phyloP scores from a whole-genome alignment of 2,329 filamentous ascomycete genomes.

The Fusarium secorum region DNA sequence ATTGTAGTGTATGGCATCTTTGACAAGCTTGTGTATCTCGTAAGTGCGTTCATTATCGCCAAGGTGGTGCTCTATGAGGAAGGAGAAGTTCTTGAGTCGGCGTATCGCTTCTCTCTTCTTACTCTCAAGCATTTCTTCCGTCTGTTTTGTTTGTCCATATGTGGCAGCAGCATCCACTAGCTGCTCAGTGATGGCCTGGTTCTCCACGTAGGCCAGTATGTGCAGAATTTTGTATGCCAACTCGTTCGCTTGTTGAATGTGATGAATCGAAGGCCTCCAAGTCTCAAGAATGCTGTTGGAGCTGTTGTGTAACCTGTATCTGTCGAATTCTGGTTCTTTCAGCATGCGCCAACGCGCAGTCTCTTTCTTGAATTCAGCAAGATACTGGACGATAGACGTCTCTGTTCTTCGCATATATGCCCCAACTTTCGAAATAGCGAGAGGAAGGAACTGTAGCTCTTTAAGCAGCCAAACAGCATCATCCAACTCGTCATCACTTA shows the following conservation, averaged over 20 bases:
- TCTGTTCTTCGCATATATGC: slow-evolving; percentile 44
- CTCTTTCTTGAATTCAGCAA: slow-evolving; percentile 35
- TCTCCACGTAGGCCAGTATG: slow-evolving; percentile 46
- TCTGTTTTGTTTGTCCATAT: not conserved
- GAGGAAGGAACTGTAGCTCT: slow-evolving; percentile 42
- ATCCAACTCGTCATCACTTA: not conserved
- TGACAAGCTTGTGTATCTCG: slow-evolving; percentile 46
- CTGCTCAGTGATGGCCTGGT: slow-evolving; percentile 43
- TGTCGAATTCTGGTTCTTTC: slow-evolving; percentile 36
- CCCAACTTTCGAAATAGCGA: slow-evolving; percentile 46
- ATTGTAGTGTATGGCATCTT: slow-evolving; percentile 39
- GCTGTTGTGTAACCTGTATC: slow-evolving; percentile 39
- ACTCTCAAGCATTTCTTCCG: not conserved
- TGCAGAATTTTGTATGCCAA: slow-evolving; percentile 43
- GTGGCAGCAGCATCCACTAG: slow-evolving; percentile 35
- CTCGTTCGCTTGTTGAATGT: slow-evolving; percentile 41
- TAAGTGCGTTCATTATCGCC: slow-evolving; percentile 23
- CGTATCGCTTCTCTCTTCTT: slow-evolving; percentile 28
- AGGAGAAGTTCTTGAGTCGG: slow-evolving; percentile 47
- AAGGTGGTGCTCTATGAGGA: slow-evolving; percentile 33
- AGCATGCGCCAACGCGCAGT: slow-evolving; percentile 37
- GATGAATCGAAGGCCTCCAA: slow-evolving; percentile 46
- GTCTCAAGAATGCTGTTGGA: slow-evolving; percentile 47
- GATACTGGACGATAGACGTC: slow-evolving; percentile 36
- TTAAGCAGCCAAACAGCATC: slow-evolving; percentile 20